Conservation (phyloP, 2,329 filamentous ascomycete genomes). For the Epichloe baconii region DNA sequence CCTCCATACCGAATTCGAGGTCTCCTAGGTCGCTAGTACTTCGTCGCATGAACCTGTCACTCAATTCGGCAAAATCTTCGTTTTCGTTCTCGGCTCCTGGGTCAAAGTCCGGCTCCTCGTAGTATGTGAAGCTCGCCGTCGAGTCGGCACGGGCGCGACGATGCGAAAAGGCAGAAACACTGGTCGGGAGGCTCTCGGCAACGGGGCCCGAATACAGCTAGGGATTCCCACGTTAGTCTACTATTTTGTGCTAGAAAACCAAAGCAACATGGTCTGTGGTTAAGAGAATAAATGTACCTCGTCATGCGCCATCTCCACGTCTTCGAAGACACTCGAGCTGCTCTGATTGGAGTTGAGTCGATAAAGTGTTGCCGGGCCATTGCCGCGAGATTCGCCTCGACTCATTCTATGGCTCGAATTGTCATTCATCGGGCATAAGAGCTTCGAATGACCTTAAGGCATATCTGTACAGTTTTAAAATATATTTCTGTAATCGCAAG, state of each 20-base stretch:
- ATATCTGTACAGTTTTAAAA: background rate
- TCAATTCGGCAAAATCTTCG: constrained; percentile 17
- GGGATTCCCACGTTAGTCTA: background rate
- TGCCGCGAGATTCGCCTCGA: background rate
- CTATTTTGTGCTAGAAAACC: background rate
- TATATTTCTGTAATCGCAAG: background rate
- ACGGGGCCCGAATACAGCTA: constrained; percentile 84
- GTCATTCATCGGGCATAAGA: constrained; percentile 1
- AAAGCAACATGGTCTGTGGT: no score
- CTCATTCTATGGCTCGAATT: background rate
- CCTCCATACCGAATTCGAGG: constrained; percentile 27
- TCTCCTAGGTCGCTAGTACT: constrained; percentile 26
- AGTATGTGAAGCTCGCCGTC: constrained; percentile 79
- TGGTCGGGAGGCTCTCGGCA: constrained; percentile 91
- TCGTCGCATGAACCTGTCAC: constrained; percentile 15
- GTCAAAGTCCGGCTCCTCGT: constrained; percentile 42
- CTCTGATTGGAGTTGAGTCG: constrained; percentile 57
- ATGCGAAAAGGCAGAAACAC: constrained; percentile 81
- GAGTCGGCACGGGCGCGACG: constrained; percentile 72
- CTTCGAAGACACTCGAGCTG: constrained; percentile 71
- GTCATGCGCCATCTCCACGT: constrained; percentile 98
- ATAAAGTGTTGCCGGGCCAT: constrained; percentile 26
- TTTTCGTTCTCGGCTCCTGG: constrained; percentile 13
- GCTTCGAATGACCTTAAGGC: background rate
- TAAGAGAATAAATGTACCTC: constrained; percentile 38